phyloP scores from a whole-genome alignment of 2,329 filamentous ascomycete genomes.

The Fusarium sp. region DNA sequence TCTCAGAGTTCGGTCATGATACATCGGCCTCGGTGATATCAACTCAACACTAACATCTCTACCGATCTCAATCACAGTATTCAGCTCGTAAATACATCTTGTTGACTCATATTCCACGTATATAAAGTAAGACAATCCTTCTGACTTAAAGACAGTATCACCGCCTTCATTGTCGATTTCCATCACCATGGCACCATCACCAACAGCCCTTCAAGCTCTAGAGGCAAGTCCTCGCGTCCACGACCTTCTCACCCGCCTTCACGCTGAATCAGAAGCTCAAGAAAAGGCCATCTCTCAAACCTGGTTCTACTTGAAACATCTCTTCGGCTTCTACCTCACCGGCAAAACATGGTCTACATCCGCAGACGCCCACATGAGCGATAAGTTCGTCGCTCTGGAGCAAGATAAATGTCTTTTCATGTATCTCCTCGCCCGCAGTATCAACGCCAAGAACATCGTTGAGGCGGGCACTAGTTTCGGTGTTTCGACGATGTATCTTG shows the following conservation, averaged over 20 bases:
- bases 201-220: conserved; percentile 34
- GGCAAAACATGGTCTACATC: conserved; percentile 33
- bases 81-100: not conserved
- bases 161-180: not conserved
- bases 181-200: conserved; percentile 21
- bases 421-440: conserved; percentile 61
- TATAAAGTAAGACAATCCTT: not conserved
- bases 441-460: conserved; percentile 60
- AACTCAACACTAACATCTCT: not conserved
- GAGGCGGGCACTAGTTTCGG: conserved; percentile 70
- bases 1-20: not conserved
- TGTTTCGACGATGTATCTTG: conserved; percentile 70
- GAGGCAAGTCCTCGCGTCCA: conserved; percentile 39
- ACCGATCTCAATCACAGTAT: not conserved
- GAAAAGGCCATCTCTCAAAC: conserved; percentile 39
- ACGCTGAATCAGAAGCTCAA: conserved; percentile 39
- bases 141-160: no score
- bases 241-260: conserved; percentile 39
- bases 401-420: conserved; percentile 65
- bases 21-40: conserved; percentile 28
- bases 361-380: conserved; percentile 53
- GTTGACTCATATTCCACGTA: not conserved
- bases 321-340: conserved; percentile 37
- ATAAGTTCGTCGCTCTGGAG: conserved; percentile 69
- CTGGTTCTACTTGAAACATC: conserved; percentile 38